These are phyloP conservation scores for Tremella yokohamensis DNA, from an alignment of 768 basidiomycete species.

Conservation along the genomic window DNA sequence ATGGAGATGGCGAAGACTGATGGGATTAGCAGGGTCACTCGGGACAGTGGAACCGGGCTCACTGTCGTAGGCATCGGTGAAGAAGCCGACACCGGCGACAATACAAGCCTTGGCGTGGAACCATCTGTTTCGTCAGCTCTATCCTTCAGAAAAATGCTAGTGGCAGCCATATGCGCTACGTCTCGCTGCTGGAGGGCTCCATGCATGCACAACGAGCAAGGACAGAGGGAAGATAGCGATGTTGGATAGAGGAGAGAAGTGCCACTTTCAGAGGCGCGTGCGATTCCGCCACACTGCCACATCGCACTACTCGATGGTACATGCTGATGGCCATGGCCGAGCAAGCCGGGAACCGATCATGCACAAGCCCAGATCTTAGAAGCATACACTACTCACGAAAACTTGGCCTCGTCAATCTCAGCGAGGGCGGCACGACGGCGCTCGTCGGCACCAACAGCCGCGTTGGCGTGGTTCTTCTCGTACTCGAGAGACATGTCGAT, in stretches of 20 bases:
- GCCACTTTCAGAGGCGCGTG: too few species aligned
- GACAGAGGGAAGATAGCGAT: too few species aligned
- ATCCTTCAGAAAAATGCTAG: too few species aligned
- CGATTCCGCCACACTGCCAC: too few species aligned
- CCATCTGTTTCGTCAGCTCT: constrained; percentile 52
- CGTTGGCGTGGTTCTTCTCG: constrained; percentile 9
- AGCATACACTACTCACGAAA: constrained; percentile 54
- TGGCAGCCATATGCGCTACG: not conserved
- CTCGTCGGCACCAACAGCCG: constrained; percentile 51
- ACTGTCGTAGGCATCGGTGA: constrained; percentile 60
- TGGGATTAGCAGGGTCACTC: not conserved
- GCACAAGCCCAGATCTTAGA: too few species aligned
- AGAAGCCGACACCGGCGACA: constrained; percentile 64
- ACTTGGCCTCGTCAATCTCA: constrained; percentile 80
- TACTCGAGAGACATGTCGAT: constrained; percentile 1
- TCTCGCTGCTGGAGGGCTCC: not conserved
- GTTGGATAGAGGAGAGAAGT: too few species aligned
- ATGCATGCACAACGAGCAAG: not conserved
- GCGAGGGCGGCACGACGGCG: constrained; percentile 74
- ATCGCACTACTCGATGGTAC: too few species aligned
- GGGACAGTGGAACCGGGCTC: constrained; percentile 56
- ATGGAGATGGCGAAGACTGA: constrained; percentile 83
- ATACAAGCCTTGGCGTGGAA: constrained; percentile 68
- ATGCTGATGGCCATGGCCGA: too few species aligned
- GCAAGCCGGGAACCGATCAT: too few species aligned